These are phyloP conservation scores for Yamadazyma spencermartinsiae DNA, from an alignment of 1,139 yeast species.

Conservation along the genomic window DNA sequence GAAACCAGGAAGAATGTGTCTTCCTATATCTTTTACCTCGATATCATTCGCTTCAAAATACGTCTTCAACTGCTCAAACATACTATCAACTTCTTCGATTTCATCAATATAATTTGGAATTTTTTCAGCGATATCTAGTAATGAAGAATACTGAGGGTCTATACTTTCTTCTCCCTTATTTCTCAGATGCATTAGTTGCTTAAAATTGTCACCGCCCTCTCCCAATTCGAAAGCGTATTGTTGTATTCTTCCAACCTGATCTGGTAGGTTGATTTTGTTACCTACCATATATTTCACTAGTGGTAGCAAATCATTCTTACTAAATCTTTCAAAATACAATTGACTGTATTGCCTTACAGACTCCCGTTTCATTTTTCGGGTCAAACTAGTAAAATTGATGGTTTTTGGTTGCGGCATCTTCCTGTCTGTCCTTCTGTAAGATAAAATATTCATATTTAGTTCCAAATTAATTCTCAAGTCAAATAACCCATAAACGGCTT, in stretches of 20 bases:
- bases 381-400: constrained; percentile 10
- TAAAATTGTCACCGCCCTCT: constrained; percentile 18
- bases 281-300: constrained; percentile 12
- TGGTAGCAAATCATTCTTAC: constrained; percentile 12
- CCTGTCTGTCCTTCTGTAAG: constrained; percentile 5
- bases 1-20: constrained; percentile 5
- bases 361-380: constrained; percentile 2
- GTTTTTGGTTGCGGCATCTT: constrained; percentile 4
- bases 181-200: constrained; percentile 7
- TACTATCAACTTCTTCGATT: constrained; percentile 46
- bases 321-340: constrained; percentile 14
- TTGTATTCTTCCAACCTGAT: constrained; percentile 24
- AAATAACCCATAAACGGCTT: constrained; percentile 12
- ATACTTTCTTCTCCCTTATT: constrained; percentile 2
- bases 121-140: constrained; percentile 11
- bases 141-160: constrained; percentile 12
- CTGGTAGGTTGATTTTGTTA: constrained; percentile 2
- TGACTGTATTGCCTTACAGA: constrained; percentile 9
- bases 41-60: constrained; percentile 34
- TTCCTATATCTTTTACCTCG: constrained; percentile 11
- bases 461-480: constrained; percentile 15
- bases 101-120: constrained; percentile 23
- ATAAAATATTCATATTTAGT: constrained; percentile 11
- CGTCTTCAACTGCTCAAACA: constrained; percentile 48
- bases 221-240: constrained; percentile 33